Evolutionary conservation across 345 rosid species (phyloP).

Genomic region (Melastoma malabathricum): DNA sequence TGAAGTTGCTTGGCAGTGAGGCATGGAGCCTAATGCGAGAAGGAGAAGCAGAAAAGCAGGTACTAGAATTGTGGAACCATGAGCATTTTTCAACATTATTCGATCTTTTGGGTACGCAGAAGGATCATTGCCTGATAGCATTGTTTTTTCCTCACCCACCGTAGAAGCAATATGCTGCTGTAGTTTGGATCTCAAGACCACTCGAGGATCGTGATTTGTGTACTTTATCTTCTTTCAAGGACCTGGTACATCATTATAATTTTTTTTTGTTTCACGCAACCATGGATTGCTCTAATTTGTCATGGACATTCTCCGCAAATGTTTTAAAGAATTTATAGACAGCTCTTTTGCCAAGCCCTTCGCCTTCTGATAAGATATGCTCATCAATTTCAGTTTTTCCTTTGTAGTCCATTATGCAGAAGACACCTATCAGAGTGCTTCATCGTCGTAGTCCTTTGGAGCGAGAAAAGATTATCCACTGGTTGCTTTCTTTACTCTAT

Average conservation of each 20-base stretch:
- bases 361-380: background rate
- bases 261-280: background rate
- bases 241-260: conserved; percentile 34
- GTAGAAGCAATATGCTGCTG: conserved; percentile 94
- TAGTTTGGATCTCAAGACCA: conserved; percentile 88
- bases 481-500: conserved; percentile 27
- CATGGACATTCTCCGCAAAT: background rate
- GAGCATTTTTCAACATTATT: too few relatives aligned
- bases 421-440: conserved; percentile 88
- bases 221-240: conserved; percentile 42
- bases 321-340: background rate
- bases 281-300: background rate
- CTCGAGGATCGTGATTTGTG: conserved; percentile 53
- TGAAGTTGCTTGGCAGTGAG: conserved; percentile 47
- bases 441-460: conserved; percentile 93
- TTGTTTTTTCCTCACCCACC: conserved; percentile 8
- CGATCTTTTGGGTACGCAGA: too few relatives aligned
- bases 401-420: conserved; percentile 61
- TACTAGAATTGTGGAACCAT: background rate
- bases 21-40: conserved; percentile 91
- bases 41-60: conserved; percentile 98
- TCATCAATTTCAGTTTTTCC: conserved; percentile 1
- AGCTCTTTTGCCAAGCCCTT: background rate
- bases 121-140: background rate
- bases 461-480: conserved; percentile 69